Evolutionary conservation across 257 asterid species (phyloP), one percentile per base, ranked within the genome.

Genomic region (Mentha longifolia): DNA sequence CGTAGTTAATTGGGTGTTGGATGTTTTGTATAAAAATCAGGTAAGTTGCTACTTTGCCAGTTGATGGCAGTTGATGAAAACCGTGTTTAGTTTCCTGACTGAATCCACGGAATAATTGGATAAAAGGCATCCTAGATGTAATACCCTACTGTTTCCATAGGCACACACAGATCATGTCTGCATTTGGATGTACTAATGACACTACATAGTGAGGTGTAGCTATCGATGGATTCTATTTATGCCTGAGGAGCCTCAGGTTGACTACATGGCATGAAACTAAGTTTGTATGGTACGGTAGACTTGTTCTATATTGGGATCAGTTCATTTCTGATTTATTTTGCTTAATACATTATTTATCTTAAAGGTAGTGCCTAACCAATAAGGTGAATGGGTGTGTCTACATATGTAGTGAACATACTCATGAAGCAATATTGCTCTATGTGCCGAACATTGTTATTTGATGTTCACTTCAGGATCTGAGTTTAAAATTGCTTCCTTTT

Each of bases 101-200:
- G n/a, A 31, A 35, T 55, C 14, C 25, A 22, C 1, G 25, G 25
- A 22, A 22, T 22, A 73, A 63, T 19, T 51, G 68, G 14, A 28
- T 62, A 43, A 8, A 33, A 43, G 41, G 58, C 68, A 51, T 66
- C 64, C 20, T 67, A 10, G 50, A 35, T 46, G 75, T 54, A 65
- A 49, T 12, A 57, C 31, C 10, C 54, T 65, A 43, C 68, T 35
- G 79, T 62, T 61, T 46, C 46, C 67, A 41, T 70, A 15, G 20
- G 31, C 42, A 28, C 65, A 8, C 20, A 13, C 14, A 68, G 28
- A 62, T 73, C 28, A 39, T 54, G 16, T 56, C 20, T 61, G 70
- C 66, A 75, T 51, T 35, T 55, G 13, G 22, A 46, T 33, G 65
- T 20, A 45, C 35, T 11, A 33, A 43, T 61, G 14, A 16, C 65